Evolutionary conservation across 2,329 filamentous ascomycete species (phyloP).

Genomic region (Fusarium aywerte): DNA sequence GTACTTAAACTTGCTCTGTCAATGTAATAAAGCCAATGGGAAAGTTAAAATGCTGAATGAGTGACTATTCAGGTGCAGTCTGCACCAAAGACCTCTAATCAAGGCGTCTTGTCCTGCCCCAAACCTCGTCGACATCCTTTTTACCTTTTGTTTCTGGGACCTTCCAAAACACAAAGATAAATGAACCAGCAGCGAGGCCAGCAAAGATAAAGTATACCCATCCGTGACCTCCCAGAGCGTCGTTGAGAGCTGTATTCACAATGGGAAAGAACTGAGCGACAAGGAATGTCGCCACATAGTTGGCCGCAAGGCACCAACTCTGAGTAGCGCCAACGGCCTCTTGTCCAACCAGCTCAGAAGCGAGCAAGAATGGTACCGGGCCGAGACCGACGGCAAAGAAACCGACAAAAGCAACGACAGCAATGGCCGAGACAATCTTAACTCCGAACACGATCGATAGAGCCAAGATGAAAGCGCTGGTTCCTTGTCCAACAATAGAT

Average conservation of each 20-base stretch:
- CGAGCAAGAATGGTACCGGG: constrained; percentile 93
- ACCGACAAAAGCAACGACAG: constrained; percentile 85
- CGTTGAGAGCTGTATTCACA: constrained; percentile 78
- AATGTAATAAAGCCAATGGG: background rate
- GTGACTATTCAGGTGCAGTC: background rate
- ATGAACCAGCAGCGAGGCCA: constrained; percentile 74
- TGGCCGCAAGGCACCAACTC: constrained; percentile 85
- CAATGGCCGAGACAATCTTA: constrained; percentile 80
- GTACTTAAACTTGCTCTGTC: background rate
- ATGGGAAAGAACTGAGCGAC: constrained; percentile 97
- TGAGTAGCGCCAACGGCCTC: constrained; percentile 94
- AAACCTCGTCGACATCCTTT: constrained; percentile 87
- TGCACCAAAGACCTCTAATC: constrained; percentile 52
- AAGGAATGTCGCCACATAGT: constrained; percentile 90
- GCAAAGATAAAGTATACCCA: constrained; percentile 95
- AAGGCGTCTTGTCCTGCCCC: constrained; percentile 72
- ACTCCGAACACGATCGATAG: constrained; percentile 79
- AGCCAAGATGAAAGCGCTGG: constrained; percentile 79
- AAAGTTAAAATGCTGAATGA: background rate
- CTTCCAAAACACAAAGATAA: constrained; percentile 74
- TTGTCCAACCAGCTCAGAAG: constrained; percentile 88
- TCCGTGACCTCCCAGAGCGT: constrained; percentile 72
- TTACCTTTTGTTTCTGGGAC: constrained; percentile 93
- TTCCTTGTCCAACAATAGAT: constrained; percentile 86
- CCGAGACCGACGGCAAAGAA: constrained; percentile 92